Percentiles rank a stretch among this genome's conserved stretches.
Evolutionary conservation across 2,329 filamentous ascomycete species (phyloP).

Genomic region (Cladophialophora exuberans): DNA sequence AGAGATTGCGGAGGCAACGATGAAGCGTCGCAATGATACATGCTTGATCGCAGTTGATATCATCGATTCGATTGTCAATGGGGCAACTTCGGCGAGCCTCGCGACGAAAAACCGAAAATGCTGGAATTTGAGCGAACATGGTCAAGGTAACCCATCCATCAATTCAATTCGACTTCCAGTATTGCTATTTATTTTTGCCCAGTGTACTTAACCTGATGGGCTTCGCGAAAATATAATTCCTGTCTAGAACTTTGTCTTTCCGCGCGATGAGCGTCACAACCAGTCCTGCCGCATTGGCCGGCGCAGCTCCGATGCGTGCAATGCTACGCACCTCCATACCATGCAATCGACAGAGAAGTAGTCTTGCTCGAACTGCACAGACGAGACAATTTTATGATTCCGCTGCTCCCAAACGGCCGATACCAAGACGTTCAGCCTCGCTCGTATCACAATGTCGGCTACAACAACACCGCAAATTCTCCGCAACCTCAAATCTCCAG

Average conservation of each 20-base stretch:
- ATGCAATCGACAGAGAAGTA: conserved; percentile 42
- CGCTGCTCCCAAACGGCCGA: conserved; percentile 33
- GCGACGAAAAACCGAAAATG: conserved; percentile 7
- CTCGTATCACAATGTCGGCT: background rate
- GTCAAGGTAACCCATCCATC: no score
- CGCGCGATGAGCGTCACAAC: conserved; percentile 44
- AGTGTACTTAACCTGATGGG: no score
- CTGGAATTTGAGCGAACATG: no score
- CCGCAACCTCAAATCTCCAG: conserved; percentile 59
- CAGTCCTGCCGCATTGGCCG: conserved; percentile 42
- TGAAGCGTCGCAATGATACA: background rate
- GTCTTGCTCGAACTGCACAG: conserved; percentile 39
- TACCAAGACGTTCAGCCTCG: conserved; percentile 29
- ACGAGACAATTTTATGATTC: conserved; percentile 42
- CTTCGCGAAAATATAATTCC: no score
- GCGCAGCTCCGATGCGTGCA: conserved; percentile 42
- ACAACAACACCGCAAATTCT: conserved; percentile 39
- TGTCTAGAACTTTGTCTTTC: background rate
- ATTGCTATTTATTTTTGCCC: no score
- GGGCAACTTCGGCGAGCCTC: conserved; percentile 21
- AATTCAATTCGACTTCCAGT: no score
- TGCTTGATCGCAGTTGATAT: background rate
- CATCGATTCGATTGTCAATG: background rate
- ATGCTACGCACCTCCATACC: conserved; percentile 46
- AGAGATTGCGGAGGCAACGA: background rate